Evolutionary conservation across 2,329 filamentous ascomycete genomes (phyloP), one percentile per base, ranked within the genome.

Genomic region (Colletotrichum magnum): DNA sequence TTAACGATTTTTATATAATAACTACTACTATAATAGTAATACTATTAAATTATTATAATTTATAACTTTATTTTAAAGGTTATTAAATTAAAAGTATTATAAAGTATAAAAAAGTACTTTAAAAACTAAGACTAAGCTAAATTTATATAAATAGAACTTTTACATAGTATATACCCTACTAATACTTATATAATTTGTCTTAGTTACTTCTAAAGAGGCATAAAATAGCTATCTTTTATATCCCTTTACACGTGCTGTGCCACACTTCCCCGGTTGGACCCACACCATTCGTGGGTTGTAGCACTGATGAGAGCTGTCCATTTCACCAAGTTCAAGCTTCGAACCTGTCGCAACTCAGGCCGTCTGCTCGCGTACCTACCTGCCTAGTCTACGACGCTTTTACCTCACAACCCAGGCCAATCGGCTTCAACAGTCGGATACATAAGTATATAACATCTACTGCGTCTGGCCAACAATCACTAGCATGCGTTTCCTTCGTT

Each of bases 401-500:
- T 70, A 75, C 73, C 72, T 73, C 61, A 45, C n/a, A 24, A 60
- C 21, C 51, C 28, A 52, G 64, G 64, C 68, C 68, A 69, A 64
- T 69, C 64, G 64, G 58, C 68, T 45, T 32, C 52, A 26, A 48
- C 7, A 13, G 6, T 39, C 32, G 41, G 41, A 58, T 7, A 47
- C 13, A 15, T 24, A 58, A 43, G 60, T 56, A 53, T 43, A n/a
- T n/a, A n/a, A 43, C 45, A 16, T 16, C 16, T 15, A 47, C 45
- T 47, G 32, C 60, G 36, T 64, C 50, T 48, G 24, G 24, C 43
- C 21, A 21, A 18, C 18, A 47, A 32, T 72, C 71, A 58, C 61
- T 80, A 90, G 81, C 74, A 95, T 95, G 93, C 91, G 89, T 82
- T 84, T 92, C 76, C 82, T 93, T 67, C 85, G 87, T 74, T 80